Percentiles rank a stretch among this genome's conserved stretches.
phyloP scores from a whole-genome alignment of 805 yeast genomes.

The Monosporozyma solicola region DNA sequence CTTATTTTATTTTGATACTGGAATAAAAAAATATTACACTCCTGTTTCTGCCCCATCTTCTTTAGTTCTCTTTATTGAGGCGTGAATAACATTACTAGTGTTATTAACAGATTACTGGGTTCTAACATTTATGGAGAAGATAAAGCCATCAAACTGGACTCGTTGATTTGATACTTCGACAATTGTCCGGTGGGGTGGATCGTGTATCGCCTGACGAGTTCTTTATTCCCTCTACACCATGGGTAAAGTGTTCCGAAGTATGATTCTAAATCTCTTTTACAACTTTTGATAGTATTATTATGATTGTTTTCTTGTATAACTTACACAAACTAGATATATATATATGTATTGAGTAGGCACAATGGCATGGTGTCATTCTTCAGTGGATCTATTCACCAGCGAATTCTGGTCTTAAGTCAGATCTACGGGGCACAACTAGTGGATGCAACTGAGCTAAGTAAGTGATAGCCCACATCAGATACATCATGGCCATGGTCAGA shows the following conservation, averaged over 20 bases:
- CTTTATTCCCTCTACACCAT: slow-evolving; percentile 3
- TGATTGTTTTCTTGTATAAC: background rate
- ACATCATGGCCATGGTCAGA: slow-evolving; percentile 66
- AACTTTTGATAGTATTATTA: background rate
- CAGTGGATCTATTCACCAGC: background rate
- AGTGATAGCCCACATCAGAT: slow-evolving; percentile 88
- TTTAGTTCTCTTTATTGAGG: background rate
- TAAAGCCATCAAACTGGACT: slow-evolving; percentile 33
- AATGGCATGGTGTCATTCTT: background rate
- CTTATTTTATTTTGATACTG: background rate
- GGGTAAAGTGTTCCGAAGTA: slow-evolving; percentile 6
- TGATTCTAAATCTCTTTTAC: background rate
- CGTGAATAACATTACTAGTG: slow-evolving; percentile 14
- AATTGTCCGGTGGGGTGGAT: slow-evolving; percentile 7
- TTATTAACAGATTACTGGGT: slow-evolving; percentile 46
- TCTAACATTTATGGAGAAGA: slow-evolving; percentile 51
- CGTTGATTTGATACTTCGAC: slow-evolving; percentile 39
- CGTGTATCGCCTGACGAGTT: background rate
- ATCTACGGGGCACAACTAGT: slow-evolving; percentile 79
- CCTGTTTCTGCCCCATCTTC: slow-evolving; percentile 58
- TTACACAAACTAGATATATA: background rate
- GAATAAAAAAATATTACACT: slow-evolving; percentile 23
- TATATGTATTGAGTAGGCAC: background rate
- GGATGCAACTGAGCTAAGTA: slow-evolving; percentile 83
- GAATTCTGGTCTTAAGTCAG: slow-evolving; percentile 80